phyloP scores from a whole-genome alignment of 164 flowering plant genomes.

The Cinnamomum micranthum region DNA sequence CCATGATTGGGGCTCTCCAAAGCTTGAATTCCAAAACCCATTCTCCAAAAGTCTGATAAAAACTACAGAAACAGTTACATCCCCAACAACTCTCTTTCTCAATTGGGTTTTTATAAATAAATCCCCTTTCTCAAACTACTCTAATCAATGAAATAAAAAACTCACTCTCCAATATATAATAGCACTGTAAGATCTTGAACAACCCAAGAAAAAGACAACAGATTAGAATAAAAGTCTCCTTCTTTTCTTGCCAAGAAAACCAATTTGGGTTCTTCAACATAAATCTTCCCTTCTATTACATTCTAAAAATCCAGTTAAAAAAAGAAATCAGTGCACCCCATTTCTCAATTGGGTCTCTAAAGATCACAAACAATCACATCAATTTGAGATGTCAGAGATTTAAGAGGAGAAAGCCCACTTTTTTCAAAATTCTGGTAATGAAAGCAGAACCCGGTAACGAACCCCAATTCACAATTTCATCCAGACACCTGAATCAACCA shows the following conservation, averaged over 20 bases:
- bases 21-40: neutral
- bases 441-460: neutral
- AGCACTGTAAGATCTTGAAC: constrained; percentile 1
- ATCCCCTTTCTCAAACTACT: neutral
- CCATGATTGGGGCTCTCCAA: constrained; percentile 17
- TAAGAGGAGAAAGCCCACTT: neutral
- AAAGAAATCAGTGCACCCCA: neutral
- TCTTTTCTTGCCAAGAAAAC: neutral
- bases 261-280: neutral
- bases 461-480: neutral
- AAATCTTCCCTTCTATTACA: neutral
- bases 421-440: neutral
- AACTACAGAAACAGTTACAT: neutral
- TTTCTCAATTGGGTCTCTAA: neutral
- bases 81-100: neutral
- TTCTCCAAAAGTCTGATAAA: neutral
- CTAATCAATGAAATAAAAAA: neutral
- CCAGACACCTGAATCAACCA: neutral
- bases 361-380: neutral
- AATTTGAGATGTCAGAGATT: neutral
- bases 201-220: too few relatives aligned
- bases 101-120: neutral
- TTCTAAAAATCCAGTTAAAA: neutral
- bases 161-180: neutral
- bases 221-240: neutral